Evolutionary conservation across 176 grass and related monocot species (phyloP).

Genomic region (Poa annua): DNA sequence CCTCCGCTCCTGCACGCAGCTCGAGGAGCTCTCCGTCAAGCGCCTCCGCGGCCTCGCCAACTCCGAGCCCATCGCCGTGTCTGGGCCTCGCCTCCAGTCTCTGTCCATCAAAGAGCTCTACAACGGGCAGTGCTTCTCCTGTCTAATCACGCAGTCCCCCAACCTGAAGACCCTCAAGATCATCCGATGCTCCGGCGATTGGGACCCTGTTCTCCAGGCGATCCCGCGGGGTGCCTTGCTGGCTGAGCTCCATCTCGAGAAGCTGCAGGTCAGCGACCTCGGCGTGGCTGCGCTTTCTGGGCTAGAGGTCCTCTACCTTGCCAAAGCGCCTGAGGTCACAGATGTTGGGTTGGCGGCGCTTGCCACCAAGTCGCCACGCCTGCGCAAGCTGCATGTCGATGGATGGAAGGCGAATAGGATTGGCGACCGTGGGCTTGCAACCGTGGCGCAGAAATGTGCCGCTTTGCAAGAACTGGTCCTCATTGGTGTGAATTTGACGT

Average conservation of each 20-base stretch:
- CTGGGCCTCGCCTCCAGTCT: constrained; percentile 47
- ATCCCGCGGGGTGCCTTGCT: constrained; percentile 54
- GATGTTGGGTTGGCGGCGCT: constrained; percentile 66
- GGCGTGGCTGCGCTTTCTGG: constrained; percentile 57
- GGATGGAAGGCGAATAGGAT: constrained; percentile 91
- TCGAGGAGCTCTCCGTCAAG: constrained; percentile 86
- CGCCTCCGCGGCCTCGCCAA: constrained; percentile 63
- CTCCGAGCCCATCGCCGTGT: constrained; percentile 42
- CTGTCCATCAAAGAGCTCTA: constrained; percentile 92
- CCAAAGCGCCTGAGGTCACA: constrained; percentile 79
- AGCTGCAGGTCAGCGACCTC: constrained; percentile 91
- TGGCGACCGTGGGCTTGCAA: constrained; percentile 68
- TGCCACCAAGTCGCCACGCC: constrained; percentile 50
- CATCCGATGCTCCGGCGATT: constrained; percentile 73
- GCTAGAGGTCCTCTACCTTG: constrained; percentile 77
- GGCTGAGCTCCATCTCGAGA: constrained; percentile 84
- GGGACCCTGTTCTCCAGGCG: constrained; percentile 70
- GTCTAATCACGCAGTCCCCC: constrained; percentile 53
- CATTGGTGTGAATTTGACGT: constrained; percentile 85
- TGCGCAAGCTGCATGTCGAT: constrained; percentile 94
- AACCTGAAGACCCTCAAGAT: constrained; percentile 79
- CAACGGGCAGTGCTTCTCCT: constrained; percentile 86
- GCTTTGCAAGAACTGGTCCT: constrained; percentile 86
- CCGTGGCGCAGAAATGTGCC: constrained; percentile 64
- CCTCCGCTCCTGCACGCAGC: constrained; percentile 53